Conservation (phyloP, 805 yeast genomes). For the Pichia paraexigua region DNA sequence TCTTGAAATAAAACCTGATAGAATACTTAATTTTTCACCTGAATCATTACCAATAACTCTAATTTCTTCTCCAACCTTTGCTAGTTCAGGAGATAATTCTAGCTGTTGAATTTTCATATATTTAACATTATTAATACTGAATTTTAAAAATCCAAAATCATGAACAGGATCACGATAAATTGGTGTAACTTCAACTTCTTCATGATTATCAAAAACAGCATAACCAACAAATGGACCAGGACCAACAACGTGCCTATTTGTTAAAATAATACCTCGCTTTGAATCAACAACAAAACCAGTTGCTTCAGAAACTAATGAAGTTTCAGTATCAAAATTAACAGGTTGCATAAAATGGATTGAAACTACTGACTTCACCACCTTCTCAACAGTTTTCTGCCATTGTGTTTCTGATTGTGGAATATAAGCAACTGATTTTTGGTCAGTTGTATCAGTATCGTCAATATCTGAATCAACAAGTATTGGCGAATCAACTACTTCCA, state of each 20-base stretch:
- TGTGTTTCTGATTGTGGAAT: constrained; percentile 22
- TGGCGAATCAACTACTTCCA: neutral
- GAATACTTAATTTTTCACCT: constrained; percentile 84
- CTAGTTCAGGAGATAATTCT: constrained; percentile 68
- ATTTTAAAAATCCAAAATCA: constrained; percentile 84
- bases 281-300: constrained; percentile 93
- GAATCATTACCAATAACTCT: constrained; percentile 96
- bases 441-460: neutral
- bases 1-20: constrained; percentile 80
- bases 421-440: constrained; percentile 6
- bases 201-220: constrained; percentile 90
- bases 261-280: constrained; percentile 70
- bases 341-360: constrained; percentile 85
- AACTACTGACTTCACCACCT: constrained; percentile 79
- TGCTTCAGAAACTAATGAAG: constrained; percentile 79
- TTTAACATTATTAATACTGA: constrained; percentile 62
- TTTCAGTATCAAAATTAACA: constrained; percentile 80
- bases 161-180: constrained; percentile 92
- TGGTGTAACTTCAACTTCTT: constrained; percentile 80
- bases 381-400: constrained; percentile 79
- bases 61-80: constrained; percentile 87
- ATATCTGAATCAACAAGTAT: neutral
- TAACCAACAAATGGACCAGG: constrained; percentile 92
- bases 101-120: constrained; percentile 66
- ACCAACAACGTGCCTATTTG: constrained; percentile 92